These are phyloP conservation scores for Phytopythium oedochilum DNA, from an alignment of 352 stramenopile genomes.

Conservation along the genomic window DNA sequence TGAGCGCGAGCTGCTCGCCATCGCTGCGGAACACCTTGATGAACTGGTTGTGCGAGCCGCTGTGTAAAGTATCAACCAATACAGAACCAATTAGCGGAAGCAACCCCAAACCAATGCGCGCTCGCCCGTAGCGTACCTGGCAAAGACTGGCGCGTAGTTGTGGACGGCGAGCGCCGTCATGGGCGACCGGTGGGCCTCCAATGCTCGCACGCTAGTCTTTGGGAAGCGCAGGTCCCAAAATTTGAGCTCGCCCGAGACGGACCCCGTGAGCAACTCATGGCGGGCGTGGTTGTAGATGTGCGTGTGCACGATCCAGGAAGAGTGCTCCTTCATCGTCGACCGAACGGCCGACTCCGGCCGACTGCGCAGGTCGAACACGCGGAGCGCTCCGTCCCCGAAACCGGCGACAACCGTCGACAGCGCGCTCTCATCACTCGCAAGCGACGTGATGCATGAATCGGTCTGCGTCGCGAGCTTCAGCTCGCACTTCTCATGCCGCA, in stretches of 20 bases:
- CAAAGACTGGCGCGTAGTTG: constrained; percentile 93
- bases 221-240: constrained; percentile 95
- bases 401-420: constrained; percentile 86
- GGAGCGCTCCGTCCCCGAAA: constrained; percentile 92
- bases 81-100: too few relatives aligned
- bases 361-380: constrained; percentile 93
- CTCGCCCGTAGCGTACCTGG: constrained; percentile 80
- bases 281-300: constrained; percentile 63
- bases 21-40: constrained; percentile 97
- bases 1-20: constrained; percentile 77
- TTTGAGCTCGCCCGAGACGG: constrained; percentile 93
- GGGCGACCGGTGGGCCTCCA: constrained; percentile 89
- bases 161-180: constrained; percentile 97
- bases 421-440: constrained; percentile 77
- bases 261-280: constrained; percentile 93
- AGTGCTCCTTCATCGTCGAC: constrained; percentile 88
- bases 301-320: constrained; percentile 94
- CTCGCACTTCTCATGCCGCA: constrained; percentile 89
- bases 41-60: constrained; percentile 98
- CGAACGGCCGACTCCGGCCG: constrained; percentile 64
- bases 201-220: constrained; percentile 73
- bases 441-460: constrained; percentile 89
- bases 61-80: too few relatives aligned
- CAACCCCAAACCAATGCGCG: not conserved
- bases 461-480: constrained; percentile 82